Base-by-base conservation (phyloP, 108 stramenopile species). In the Cyclostephanos invisitatus region DNA sequence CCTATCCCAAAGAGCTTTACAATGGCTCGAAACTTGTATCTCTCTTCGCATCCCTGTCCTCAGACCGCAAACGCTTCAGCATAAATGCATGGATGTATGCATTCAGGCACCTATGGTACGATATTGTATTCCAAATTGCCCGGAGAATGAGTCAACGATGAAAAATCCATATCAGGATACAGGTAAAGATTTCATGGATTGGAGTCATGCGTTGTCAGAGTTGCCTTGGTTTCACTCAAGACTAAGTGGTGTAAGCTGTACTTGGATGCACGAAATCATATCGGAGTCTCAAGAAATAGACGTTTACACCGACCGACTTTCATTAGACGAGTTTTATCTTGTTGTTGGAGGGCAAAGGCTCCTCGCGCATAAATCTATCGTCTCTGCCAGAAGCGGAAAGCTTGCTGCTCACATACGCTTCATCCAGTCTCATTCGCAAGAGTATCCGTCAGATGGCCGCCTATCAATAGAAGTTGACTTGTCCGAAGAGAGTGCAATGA, bases 391-490 rank as follows among this genome's bases (percentile, higher is more conserved):
- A 78, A 86, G 90, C 64, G 85, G 48, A 3, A 93, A 93, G 57
- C 81, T 93, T 48, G 88, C 83, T 36, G 90, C 92, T 6, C 87
- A 87, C 5, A 77, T 91, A 24, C 84, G 83, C 15, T 93, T 93
- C 80, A 67, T 58, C n/a, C 55, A 68, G 51, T 80, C 84, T 73
- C 82, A 80, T 1, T 28, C 47, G 24, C 32, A 56, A 24, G 27
- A 36, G n/a, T 38, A 64, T 17, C 35, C 8, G 15, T n/a, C 59
- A 2, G 59, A 24, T 51, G 66, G 62, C 29, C 64, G 27, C 20
- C 46, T 62, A 24, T 70, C 71, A 24, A 56, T 63, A 42, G 28
- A 53, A 50, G 49, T 90, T 47, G 84, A 78, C 20, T 64, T 90
- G 25, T 63, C 84, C 18, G 29, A 83, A 35, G 25, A 70, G 35